These are phyloP conservation scores for Byssothecium circinans DNA, from an alignment of 2,329 filamentous ascomycete species.

Conservation along the genomic window DNA sequence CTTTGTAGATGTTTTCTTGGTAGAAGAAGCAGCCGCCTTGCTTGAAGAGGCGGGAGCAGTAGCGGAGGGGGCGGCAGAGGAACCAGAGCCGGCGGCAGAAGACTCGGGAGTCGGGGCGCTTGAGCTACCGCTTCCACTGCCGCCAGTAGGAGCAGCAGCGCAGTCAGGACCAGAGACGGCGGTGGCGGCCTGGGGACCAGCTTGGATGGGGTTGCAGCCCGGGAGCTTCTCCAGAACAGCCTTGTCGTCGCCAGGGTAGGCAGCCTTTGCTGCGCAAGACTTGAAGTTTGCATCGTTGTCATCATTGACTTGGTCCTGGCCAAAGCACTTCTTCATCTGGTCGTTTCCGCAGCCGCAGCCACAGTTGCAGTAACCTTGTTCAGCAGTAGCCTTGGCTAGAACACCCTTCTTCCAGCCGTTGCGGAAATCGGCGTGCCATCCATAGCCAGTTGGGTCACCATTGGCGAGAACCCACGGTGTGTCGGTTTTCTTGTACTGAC, in stretches of 20 bases:
- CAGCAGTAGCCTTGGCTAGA: constrained; percentile 37
- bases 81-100: too few species aligned
- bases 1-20: constrained; percentile 1
- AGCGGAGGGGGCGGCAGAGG: constrained; percentile 6
- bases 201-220: constrained; percentile 44
- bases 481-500: constrained; percentile 32
- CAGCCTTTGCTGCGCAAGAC: constrained; percentile 26
- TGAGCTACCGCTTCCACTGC: constrained; percentile 1
- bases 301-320: constrained; percentile 37
- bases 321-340: constrained; percentile 43
- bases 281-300: constrained; percentile 30
- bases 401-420: constrained; percentile 44
- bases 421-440: constrained; percentile 43
- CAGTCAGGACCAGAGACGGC: constrained; percentile 30
- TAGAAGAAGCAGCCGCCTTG: constrained; percentile 9
- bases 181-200: constrained; percentile 37
- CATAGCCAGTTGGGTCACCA: constrained; percentile 42
- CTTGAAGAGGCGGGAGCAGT: constrained; percentile 2
- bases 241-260: constrained; percentile 17
- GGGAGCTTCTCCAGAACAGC: constrained; percentile 35
- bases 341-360: constrained; percentile 41
- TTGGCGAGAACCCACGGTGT: constrained; percentile 41
- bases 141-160: constrained; percentile 17
- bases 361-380: constrained; percentile 40
- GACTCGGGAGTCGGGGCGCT: constrained; percentile 1